phyloP scores from a whole-genome alignment of 768 basidiomycete genomes.

The Panaeolus papilionaceus region DNA sequence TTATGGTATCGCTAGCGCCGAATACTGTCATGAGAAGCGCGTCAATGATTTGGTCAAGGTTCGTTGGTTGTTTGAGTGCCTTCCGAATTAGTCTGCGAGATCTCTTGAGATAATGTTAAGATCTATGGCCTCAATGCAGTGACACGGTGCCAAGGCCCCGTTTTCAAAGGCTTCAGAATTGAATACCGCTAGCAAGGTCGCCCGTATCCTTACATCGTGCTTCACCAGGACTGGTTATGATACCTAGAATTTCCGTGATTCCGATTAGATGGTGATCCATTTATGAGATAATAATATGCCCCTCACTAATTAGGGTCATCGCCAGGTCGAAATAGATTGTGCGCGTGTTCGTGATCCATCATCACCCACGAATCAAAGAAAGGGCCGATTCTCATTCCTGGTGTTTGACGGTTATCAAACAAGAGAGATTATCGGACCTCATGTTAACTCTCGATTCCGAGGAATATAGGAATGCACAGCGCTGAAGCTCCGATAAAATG shows the following conservation, averaged over 20 bases:
- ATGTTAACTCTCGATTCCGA: neutral
- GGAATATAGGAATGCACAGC: constrained; percentile 11
- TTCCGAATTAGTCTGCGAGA: constrained; percentile 3
- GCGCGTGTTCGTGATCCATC: neutral
- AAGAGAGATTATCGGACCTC: constrained; percentile 4
- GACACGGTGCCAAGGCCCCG: constrained; percentile 11
- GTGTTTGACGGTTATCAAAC: constrained; percentile 8
- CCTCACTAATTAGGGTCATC: constrained; percentile 5
- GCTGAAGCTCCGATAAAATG: constrained; percentile 18
- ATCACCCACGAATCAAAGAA: neutral
- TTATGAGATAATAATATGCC: constrained; percentile 3
- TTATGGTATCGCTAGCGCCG: constrained; percentile 13
- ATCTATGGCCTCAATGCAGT: constrained; percentile 8
- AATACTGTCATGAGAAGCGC: constrained; percentile 12
- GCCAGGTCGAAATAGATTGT: neutral
- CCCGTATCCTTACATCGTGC: constrained; percentile 6
- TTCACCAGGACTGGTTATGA: constrained; percentile 3
- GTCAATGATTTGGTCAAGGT: constrained; percentile 11
- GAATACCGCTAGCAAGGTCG: constrained; percentile 5
- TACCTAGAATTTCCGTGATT: constrained; percentile 9
- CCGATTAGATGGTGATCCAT: constrained; percentile 1
- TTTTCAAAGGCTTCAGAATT: constrained; percentile 1
- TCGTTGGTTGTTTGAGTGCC: constrained; percentile 6
- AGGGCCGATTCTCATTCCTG: neutral
- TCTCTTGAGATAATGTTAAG: constrained; percentile 6